Percentiles rank a stretch among this genome's conserved stretches.
Conservation (phyloP, 345 rosid genomes). For the Eucalyptus regnans region DNA sequence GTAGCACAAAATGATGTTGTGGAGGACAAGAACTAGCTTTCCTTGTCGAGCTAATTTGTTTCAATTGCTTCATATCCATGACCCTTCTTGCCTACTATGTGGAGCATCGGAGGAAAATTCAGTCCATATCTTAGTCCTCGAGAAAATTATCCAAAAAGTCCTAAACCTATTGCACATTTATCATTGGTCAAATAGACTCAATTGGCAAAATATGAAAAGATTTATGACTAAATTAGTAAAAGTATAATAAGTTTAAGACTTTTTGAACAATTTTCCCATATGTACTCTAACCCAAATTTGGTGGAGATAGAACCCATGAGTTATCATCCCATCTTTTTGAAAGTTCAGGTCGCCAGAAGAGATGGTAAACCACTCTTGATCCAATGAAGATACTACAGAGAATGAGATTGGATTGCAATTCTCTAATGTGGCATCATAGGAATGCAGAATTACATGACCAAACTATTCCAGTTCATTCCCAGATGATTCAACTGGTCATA, state of each 20-base stretch:
- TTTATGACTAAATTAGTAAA: accelerated
- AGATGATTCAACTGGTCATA: accelerated
- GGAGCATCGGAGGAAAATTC: accelerated
- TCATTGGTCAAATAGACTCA: accelerated
- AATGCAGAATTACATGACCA: accelerated
- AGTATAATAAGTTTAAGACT: accelerated
- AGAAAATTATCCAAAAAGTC: accelerated
- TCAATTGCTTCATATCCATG: not conserved
- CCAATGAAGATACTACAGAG: not conserved
- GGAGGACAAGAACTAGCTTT: not conserved
- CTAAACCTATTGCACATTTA: accelerated
- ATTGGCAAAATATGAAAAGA: accelerated
- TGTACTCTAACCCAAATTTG: not conserved
- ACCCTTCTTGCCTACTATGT: not conserved
- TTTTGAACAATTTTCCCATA: no score
- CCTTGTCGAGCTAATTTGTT: not conserved
- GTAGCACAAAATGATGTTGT: not conserved
- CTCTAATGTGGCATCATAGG: not conserved
- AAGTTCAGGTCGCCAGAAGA: no score
- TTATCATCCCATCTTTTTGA: not conserved
- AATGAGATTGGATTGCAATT: not conserved
- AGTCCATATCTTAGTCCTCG: no score
- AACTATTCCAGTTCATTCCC: no score
- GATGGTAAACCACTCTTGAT: not conserved
- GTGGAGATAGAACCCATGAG: not conserved